phyloP scores from a whole-genome alignment of 768 basidiomycete species.

The Myochromella boudieri region DNA sequence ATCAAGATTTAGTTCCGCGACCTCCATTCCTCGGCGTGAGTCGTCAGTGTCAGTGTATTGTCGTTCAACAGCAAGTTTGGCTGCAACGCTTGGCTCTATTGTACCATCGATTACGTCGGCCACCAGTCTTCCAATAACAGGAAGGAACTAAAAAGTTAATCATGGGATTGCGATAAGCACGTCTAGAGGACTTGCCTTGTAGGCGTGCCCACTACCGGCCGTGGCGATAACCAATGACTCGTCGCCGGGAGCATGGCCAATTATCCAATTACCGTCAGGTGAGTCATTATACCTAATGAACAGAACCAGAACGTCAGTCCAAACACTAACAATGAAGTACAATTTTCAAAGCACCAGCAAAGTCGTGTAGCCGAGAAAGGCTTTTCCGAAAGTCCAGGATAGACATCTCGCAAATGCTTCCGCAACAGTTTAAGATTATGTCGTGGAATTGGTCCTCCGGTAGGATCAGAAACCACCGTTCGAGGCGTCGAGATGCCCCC shows the following conservation, averaged over 20 bases:
- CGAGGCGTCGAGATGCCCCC: slow-evolving; percentile 70
- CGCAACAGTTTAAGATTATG: slow-evolving; percentile 51
- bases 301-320: not conserved
- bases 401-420: slow-evolving; percentile 51
- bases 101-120: slow-evolving; percentile 69
- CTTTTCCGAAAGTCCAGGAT: slow-evolving; percentile 76
- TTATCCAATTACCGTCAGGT: slow-evolving; percentile 85
- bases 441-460: slow-evolving; percentile 66
- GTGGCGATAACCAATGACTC: slow-evolving; percentile 76
- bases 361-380: slow-evolving; percentile 73
- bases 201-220: slow-evolving; percentile 85
- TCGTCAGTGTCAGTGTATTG: slow-evolving; percentile 27
- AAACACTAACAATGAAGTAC: not conserved
- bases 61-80: slow-evolving; percentile 68
- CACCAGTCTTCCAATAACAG: slow-evolving; percentile 77
- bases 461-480: slow-evolving; percentile 63
- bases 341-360: slow-evolving; percentile 65
- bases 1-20: slow-evolving; percentile 40
- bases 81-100: slow-evolving; percentile 47
- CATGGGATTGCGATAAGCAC: not conserved
- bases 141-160: slow-evolving; percentile 78
- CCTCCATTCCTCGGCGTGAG: slow-evolving; percentile 9
- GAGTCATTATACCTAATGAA: slow-evolving; percentile 87
- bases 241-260: slow-evolving; percentile 65
- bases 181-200: slow-evolving; percentile 55